Base-by-base conservation (phyloP, 768 basidiomycete genomes). In the Lactarius vividus region DNA sequence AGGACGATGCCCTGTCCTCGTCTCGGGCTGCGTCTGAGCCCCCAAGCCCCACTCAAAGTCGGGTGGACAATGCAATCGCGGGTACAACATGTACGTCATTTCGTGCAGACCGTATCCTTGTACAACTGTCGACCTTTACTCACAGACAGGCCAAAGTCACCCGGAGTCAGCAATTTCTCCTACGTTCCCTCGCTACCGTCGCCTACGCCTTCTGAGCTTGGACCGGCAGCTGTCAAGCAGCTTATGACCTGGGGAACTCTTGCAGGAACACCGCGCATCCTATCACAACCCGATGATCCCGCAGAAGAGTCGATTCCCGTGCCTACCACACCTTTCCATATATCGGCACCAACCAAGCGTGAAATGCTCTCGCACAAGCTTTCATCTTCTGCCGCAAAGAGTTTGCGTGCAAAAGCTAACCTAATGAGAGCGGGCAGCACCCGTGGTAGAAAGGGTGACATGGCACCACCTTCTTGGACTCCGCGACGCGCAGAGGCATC, bases 161-260 rank as follows among this genome's bases (percentile, higher is more conserved):
- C 88, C 5, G 79, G 79, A 18, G 76, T 76, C 58, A 79, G 79
- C 66, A 82, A 80, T 15, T 94, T 92, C 74, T 81, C 88, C 3
- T 86, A 97, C 23, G 88, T 99, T 26, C 88, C 94, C 16, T 85
- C 86, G 62, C 76, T 96, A 11, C 96, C 97, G 3, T 93, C 95
- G 0, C 95, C 95, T 1, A 91, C 90, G 8, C 88, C 94, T 0
- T 83, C 87, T 6, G 82, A 92, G 72, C 83, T 98, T 55, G 92
- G 92, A 0, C 85, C 94, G 2, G 79, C 82, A 5, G 91, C 92
- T 1, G 82, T 98, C 59, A 94, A 94, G 72, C 89, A 98, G 70
- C 84, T 99, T 18, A 94, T 98, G 90, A 99, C 97, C 15, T 96
- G 94, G 94, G 97, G 97, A 2, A 95, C 94, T 15, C 81, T 98